A percentile compares a stretch with the other conserved stretches of the same genome.
These are phyloP conservation scores for Gaertneriomyces sp. DNA, from an alignment of 192 early-diverging fungal genomes.

Conservation along the genomic window DNA sequence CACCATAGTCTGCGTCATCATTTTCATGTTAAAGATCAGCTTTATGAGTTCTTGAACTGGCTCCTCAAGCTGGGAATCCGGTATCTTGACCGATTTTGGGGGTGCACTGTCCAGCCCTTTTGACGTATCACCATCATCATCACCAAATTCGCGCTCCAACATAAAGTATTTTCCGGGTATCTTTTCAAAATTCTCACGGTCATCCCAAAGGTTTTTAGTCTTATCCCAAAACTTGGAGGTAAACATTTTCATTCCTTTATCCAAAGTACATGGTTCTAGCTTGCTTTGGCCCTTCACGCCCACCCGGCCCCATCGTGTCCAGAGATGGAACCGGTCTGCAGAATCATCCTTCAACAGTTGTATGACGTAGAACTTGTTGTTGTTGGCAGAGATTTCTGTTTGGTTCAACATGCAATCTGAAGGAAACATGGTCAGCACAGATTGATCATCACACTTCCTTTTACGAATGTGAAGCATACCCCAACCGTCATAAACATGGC, in stretches of 20 bases:
- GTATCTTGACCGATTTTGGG: conserved; percentile 11
- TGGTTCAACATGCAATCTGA: conserved; percentile 67
- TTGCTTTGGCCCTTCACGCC: conserved; percentile 59
- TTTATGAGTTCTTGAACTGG: conserved; percentile 57
- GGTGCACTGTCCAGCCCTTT: too few species aligned
- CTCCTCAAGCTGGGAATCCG: conserved; percentile 30
- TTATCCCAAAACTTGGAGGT: conserved; percentile 62
- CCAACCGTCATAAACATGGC: conserved; percentile 37
- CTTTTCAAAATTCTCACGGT: conserved; percentile 53
- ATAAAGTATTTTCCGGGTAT: conserved; percentile 58
- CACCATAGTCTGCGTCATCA: conserved; percentile 57
- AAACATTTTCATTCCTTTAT: conserved; percentile 40
- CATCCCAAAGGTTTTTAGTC: conserved; percentile 65
- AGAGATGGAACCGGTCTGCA: conserved; percentile 46
- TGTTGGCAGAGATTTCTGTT: conserved; percentile 63
- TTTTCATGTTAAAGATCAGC: conserved; percentile 65
- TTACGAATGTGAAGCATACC: conserved; percentile 36
- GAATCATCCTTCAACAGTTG: conserved; percentile 51
- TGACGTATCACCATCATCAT: conserved; percentile 37
- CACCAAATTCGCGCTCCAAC: conserved; percentile 63
- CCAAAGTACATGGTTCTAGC: conserved; percentile 12
- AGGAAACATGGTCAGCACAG: conserved; percentile 22
- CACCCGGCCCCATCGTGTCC: conserved; percentile 70
- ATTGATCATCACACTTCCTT: neutral
- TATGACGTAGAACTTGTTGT: conserved; percentile 74